A percentile compares a stretch with the other conserved stretches of the same genome.
Evolutionary conservation across 257 asterid species (phyloP).

Genomic region (Salvia miltiorrhiza): DNA sequence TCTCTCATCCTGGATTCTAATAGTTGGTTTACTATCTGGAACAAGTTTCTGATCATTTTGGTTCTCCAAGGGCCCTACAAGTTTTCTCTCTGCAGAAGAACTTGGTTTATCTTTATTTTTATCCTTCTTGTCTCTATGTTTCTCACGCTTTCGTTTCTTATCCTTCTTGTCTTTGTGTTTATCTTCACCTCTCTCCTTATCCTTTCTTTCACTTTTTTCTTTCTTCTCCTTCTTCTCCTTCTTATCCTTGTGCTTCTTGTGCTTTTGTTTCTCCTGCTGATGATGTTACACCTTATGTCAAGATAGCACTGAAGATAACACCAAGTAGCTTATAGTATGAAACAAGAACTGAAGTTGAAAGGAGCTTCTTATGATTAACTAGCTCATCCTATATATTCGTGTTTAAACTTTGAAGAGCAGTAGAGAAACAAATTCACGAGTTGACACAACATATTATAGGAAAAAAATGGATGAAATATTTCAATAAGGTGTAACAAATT

Average conservation of each 20-base stretch:
- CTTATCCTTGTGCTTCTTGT: constrained; percentile 49
- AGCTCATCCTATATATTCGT: too few relatives aligned
- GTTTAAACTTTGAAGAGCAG: background rate
- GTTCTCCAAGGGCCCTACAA: constrained; percentile 16
- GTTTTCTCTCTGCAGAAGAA: constrained; percentile 34
- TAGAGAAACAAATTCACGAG: background rate
- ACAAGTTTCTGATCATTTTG: constrained; percentile 34
- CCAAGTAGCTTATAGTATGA: background rate
- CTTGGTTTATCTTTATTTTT: constrained; percentile 33
- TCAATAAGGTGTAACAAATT: background rate
- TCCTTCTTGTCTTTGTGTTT: constrained; percentile 34
- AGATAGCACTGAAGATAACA: background rate
- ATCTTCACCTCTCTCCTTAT: constrained; percentile 43
- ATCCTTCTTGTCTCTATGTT: constrained; percentile 48
- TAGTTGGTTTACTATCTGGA: constrained; percentile 15
- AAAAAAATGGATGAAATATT: background rate
- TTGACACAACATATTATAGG: background rate
- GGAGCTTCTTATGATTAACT: background rate
- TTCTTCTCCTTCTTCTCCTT: constrained; percentile 53
- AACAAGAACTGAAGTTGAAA: background rate
- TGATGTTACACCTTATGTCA: background rate
- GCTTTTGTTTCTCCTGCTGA: constrained; percentile 45
- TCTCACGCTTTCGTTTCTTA: constrained; percentile 48
- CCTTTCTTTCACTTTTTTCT: constrained; percentile 43
- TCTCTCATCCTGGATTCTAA: background rate